Evolutionary conservation across 176 grass and related monocot genomes (phyloP), one percentile per base, ranked within the genome.

Genomic region (Triticum turgidum): DNA sequence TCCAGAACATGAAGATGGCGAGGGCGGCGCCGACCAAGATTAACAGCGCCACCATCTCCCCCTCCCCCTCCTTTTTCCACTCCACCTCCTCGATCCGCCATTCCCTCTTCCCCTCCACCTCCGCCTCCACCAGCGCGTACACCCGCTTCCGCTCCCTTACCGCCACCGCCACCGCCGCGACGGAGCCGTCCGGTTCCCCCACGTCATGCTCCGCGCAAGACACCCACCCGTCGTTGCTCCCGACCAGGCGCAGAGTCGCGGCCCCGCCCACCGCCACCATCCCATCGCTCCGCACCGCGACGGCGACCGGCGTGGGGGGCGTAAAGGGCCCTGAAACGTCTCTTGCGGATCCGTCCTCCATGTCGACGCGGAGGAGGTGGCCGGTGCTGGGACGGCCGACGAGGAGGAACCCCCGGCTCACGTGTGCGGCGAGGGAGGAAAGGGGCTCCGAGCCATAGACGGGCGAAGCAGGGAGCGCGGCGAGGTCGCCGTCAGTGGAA

Each of bases 61-160:
- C 94, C 76, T 94, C 92, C 3, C 76, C 82, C 56, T 92, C 96
- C 65, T 64, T 88, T 61, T 61, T 72, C 96, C 96, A 98, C 30
- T 29, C 82, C 79, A 94, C 86, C 90, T 98, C 96, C 65, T 96
- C 93, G 71, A 98, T 98, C 67, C 65, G 83, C 87, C 85, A 91
- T 76, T 64, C 84, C 39, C 77, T 89, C 30, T 52, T 67, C 42
- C 63, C 86, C 45, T 86, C 74, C 65, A 24, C 3, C 8, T 52
- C 72, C 11, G 66, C 81, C 59, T 83, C 89, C 75, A 92, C 77
- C 32, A 98, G 82, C 70, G 90, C 44, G 76, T 91, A 98, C 54
- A 91, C 92, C 75, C 69, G 59, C 79, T 83, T 90, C 85, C 96
- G 79, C 56, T 96, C 88, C 56, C 90, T 82, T 70, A 96, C 87